phyloP scores from a whole-genome alignment of 2,329 filamentous ascomycete species.

The Pseudocercospora eumusae region DNA sequence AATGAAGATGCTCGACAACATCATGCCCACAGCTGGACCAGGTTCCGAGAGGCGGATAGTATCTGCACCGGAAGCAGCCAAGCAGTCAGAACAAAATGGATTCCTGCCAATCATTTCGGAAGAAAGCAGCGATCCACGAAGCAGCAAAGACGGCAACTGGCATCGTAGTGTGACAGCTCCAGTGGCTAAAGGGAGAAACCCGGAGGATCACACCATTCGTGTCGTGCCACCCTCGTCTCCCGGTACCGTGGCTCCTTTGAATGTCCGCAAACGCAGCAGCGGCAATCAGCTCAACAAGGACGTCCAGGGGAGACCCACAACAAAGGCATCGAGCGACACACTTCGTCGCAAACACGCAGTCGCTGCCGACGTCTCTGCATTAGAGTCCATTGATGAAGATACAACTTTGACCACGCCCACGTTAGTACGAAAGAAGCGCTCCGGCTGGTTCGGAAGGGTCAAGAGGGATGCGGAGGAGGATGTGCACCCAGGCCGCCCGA shows the following conservation, averaged over 20 bases:
- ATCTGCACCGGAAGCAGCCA: slow-evolving; percentile 48
- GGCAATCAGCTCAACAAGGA: slow-evolving; percentile 33
- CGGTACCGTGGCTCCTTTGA: slow-evolving; percentile 55
- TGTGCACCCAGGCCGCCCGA: not conserved
- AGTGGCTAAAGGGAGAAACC: slow-evolving; percentile 35
- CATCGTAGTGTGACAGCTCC: slow-evolving; percentile 48
- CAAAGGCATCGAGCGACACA: slow-evolving; percentile 29
- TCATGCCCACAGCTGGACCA: slow-evolving; percentile 34
- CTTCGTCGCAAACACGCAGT: slow-evolving; percentile 23
- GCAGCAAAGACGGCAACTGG: slow-evolving; percentile 42
- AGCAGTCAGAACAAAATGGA: slow-evolving; percentile 35
- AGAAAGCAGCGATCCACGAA: slow-evolving; percentile 43
- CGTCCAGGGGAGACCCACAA: slow-evolving; percentile 18
- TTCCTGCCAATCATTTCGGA: slow-evolving; percentile 56
- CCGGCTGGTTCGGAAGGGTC: slow-evolving; percentile 48
- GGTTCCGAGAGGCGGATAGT: slow-evolving; percentile 43
- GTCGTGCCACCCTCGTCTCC: slow-evolving; percentile 57
- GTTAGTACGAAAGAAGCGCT: slow-evolving; percentile 47
- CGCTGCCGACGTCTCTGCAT: slow-evolving; percentile 25
- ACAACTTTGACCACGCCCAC: slow-evolving; percentile 30
- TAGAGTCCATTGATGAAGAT: slow-evolving; percentile 37
- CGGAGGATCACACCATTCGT: slow-evolving; percentile 54
- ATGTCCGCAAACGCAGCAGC: slow-evolving; percentile 54
- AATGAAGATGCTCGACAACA: slow-evolving; percentile 49
- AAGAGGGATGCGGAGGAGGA: slow-evolving; percentile 31